Conservation (phyloP, 208 protist genomes). For the Spongospora subterranea region DNA sequence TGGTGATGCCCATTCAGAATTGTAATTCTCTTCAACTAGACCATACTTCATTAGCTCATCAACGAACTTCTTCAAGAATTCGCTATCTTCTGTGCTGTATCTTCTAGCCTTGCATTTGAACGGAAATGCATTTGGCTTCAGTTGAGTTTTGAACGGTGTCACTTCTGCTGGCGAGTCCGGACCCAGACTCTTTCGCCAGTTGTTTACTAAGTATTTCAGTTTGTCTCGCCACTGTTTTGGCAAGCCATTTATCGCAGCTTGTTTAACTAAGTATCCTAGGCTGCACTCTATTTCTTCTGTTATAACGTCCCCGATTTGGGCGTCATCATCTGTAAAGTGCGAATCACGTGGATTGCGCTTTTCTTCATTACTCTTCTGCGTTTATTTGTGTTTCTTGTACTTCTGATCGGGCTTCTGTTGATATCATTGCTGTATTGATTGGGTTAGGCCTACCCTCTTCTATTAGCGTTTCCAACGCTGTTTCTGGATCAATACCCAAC, state of each 20-base stretch:
- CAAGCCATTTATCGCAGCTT: background rate
- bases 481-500: background rate
- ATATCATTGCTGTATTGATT: background rate
- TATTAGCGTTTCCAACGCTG: background rate
- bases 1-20: conserved; percentile 48
- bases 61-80: conserved; percentile 48
- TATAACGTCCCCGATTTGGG: background rate
- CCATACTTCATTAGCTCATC: conserved; percentile 20
- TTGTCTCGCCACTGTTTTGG: conserved; percentile 12
- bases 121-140: conserved; percentile 3
- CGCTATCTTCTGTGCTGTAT: conserved; percentile 51
- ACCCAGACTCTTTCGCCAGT: conserved; percentile 23
- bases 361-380: background rate
- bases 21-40: conserved; percentile 34
- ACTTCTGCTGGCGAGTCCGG: conserved; percentile 37
- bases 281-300: conserved; percentile 16
- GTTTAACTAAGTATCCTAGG: background rate
- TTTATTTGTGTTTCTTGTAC: background rate
- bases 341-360: background rate
- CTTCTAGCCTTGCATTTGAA: background rate
- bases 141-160: conserved; percentile 24
- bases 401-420: background rate
- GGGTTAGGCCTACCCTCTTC: background rate
- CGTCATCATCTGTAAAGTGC: too few species aligned
- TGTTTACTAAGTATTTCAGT: background rate